Evolutionary conservation across 2,329 filamentous ascomycete species (phyloP), one percentile per base, ranked within the genome.

Genomic region (Aspergillus jensenii): DNA sequence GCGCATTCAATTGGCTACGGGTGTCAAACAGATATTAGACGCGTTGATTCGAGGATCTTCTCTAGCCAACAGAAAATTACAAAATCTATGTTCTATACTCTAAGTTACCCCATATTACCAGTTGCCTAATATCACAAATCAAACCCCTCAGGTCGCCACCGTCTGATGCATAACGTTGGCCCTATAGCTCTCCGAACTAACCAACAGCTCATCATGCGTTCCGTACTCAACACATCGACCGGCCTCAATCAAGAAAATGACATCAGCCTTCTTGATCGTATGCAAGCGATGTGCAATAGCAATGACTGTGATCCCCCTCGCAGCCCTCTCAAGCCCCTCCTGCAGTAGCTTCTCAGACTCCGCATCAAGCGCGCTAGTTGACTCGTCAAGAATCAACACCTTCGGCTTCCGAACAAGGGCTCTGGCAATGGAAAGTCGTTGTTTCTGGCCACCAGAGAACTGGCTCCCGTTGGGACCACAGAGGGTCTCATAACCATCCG

Each of bases 191-290:
- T 76, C 74, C 15, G 69, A 74, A n/a, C 70, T 59, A 54, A 67
- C 72, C 35, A 88, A 75, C 63, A 89, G 74, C 67, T 88, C 84
- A 2, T 80, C 78, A 67, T 89, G 86, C 19, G 81, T 81, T n/a
- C 88, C 87, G 55, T 78, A 74, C 68, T 89, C 86, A 3, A 85
- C 78, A 50, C 89, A 82, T 33, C 70, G 82, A 8, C 90, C 88
- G 58, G 85, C 82, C 35, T 90, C 89, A 43, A 95, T 84, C 7
- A 93, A 87, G 66, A 90, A 91, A 49, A 93, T 93, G 15, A 88
- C 79, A 70, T 95, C 87, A 2, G 90, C 90, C 65, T 91, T 88
- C 68, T 90, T 88, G 37, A 78, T 77, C 15, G 76, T 78, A 50
- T 72, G 69, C 48, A 78, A 61, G 12, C 76, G 70, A 65, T 78